Evolutionary conservation across 768 basidiomycete species (phyloP), one percentile per base, ranked within the genome.

Genomic region (Russula sp.): DNA sequence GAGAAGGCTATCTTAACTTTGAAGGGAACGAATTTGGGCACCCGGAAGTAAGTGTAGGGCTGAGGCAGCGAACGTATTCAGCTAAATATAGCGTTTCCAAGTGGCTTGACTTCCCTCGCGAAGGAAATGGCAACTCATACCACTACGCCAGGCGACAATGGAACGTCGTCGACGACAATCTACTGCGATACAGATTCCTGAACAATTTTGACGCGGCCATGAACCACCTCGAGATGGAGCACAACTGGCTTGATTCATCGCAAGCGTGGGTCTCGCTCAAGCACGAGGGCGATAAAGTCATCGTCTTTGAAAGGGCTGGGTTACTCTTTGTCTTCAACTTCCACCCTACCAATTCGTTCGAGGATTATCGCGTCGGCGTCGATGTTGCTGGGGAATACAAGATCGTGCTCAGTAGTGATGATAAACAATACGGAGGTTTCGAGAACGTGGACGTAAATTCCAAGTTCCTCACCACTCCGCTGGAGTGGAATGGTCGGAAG

Each of bases 51-150:
- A 51, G 78, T 72, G 22, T 52, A 4, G 49, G n/a, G 44, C 48
- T 44, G 22, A 57, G 48, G 49, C 31, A 50, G 37, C 6, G 22
- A 47, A 31, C 4, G 54, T 44, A 20, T 22, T 35, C 10, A 44
- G 34, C 40, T 51, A 44, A 55, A n/a, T 27, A 16, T 47, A 57
- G 68, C 42, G 16, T 51, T 31, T 3, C 50, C n/a, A 59, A 93
- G 86, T 99, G 97, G 97, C 92, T 99, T 70, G 97, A 99, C 75
- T 99, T 99, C 77, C 97, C 97, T 47, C 89, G 97, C 35, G 91
- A 85, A 69, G 97, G 97, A 20, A 99, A 99, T 72, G 82, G 84
- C 73, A 91, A 94, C 75, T 97, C 94, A 13, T 99, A 94, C 84
- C 91, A 97, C 68, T 91, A 99, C 72, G 95, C 97, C 22, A 87